Evolutionary conservation across 2,329 filamentous ascomycete species (phyloP).

Genomic region (Didymella sp.): DNA sequence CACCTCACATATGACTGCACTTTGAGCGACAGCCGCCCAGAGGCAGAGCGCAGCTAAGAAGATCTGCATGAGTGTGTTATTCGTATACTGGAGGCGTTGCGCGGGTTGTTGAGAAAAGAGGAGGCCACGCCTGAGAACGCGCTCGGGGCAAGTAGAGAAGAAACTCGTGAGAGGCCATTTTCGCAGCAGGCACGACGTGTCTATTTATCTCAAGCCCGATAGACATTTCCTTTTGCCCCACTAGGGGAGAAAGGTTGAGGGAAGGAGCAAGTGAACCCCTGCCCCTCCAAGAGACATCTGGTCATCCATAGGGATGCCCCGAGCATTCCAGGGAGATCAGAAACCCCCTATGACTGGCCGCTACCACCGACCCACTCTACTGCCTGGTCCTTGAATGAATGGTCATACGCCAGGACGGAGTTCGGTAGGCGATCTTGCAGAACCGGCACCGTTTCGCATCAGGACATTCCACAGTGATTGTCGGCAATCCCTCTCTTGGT

Average conservation of each 20-base stretch:
- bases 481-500: constrained; percentile 18
- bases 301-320: constrained; percentile 23
- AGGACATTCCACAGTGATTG: constrained; percentile 17
- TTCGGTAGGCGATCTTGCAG: constrained; percentile 12
- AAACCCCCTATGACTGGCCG: constrained; percentile 24
- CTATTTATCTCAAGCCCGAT: constrained; percentile 17
- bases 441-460: constrained; percentile 13
- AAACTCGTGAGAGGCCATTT: background rate
- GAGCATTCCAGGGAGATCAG: constrained; percentile 17
- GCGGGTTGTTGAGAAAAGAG: background rate
- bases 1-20: constrained; percentile 19
- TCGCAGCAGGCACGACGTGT: constrained; percentile 7
- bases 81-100: background rate
- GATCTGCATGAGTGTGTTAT: constrained; percentile 30
- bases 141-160: background rate
- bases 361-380: constrained; percentile 13
- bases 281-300: constrained; percentile 17
- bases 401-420: constrained; percentile 31
- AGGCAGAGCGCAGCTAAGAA: constrained; percentile 40
- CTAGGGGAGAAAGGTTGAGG: constrained; percentile 4
- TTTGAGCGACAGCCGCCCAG: constrained; percentile 34
- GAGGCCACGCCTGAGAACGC: background rate
- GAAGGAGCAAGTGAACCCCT: constrained; percentile 17
- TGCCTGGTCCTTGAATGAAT: constrained; percentile 19
- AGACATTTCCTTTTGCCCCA: constrained; percentile 10